Base-by-base conservation (phyloP, 2,329 filamentous ascomycete genomes). In the Ilyonectria destructans region DNA sequence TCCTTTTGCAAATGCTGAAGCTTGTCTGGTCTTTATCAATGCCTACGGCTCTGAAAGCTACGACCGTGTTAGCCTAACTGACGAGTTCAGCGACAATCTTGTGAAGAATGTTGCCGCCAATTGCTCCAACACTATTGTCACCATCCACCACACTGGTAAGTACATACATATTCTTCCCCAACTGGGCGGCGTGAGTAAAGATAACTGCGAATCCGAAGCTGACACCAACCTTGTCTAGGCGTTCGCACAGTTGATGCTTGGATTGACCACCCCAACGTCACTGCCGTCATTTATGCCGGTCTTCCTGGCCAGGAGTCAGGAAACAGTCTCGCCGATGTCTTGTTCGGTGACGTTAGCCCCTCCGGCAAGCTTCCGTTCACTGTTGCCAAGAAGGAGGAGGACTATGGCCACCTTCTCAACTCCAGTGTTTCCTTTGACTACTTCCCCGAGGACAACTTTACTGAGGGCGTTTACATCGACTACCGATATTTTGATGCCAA, bases 281-380 rank as follows among this genome's bases (percentile, higher is more conserved):
- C 90, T 71, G 87, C 89, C 21, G 87, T 93, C 8, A 78, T 93
- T 21, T 85, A 91, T 52, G 91, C 90, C 23, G 89, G 92, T 77
- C 86, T 93, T 2, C 91, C 91, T 0, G 91, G 91, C 13, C 90
- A 93, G 75, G 91, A 93, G 80, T 89, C 90, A 7, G 91, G 91
- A 37, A 84, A 89, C 70, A 89, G 90, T 1, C 81, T 93, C n/a
- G 86, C 87, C 46, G 88, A 92, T 74, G 80, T 93, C 35, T 83
- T 93, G 3, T 93, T 89, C 75, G 91, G 91, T 67, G 87, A 90
- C 65, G 85, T 88, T 58, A 90, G 89, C 29, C 91, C 91, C 17
- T 90, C 88, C 68, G 91, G 91, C 10, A 89, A 92, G 72, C 83
- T 93, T 17, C 91, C 91, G 3, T 93, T 93, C 81, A 92, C 91